Conservation (phyloP, 1,284 basidiomycete genomes). For the Microbotryum lychnidis-dioicae region DNA sequence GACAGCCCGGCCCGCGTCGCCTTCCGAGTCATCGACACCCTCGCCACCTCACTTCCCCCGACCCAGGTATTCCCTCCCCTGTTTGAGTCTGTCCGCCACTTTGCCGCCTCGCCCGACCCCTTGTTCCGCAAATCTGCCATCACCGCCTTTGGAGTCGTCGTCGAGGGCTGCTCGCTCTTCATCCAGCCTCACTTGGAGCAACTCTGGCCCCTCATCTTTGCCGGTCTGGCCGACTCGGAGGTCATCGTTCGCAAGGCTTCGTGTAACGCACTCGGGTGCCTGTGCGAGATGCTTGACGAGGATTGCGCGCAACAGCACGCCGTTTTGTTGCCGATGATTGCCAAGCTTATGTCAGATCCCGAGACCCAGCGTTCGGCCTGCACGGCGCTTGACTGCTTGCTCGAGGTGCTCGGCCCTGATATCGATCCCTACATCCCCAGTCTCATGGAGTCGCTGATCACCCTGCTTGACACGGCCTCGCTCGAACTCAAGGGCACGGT, state of each 20-base stretch:
- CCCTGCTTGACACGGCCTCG: conserved; percentile 79
- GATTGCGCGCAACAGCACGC: conserved; percentile 80
- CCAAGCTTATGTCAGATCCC: conserved; percentile 79
- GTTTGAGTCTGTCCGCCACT: conserved; percentile 62
- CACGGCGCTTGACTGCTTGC: conserved; percentile 90
- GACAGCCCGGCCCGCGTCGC: conserved; percentile 58
- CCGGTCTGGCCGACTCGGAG: conserved; percentile 76
- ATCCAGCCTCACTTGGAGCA: conserved; percentile 88
- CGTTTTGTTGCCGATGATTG: conserved; percentile 81
- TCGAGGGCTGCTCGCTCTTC: conserved; percentile 97
- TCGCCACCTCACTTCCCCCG: conserved; percentile 89
- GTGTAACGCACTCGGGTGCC: conserved; percentile 87
- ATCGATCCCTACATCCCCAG: conserved; percentile 81
- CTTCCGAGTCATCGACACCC: conserved; percentile 87
- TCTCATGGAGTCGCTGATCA: conserved; percentile 91
- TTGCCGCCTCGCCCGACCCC: conserved; percentile 70
- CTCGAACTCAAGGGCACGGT: conserved; percentile 87
- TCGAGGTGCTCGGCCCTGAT: conserved; percentile 86
- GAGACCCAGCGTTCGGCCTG: conserved; percentile 86
- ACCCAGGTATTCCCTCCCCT: conserved; percentile 94
- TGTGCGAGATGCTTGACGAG: conserved; percentile 97
- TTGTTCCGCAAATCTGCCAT: conserved; percentile 81
- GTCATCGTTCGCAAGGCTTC: conserved; percentile 85
- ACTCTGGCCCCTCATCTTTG: conserved; percentile 91
- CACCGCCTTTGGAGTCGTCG: conserved; percentile 89